phyloP scores from a whole-genome alignment of 2,329 filamentous ascomycete genomes.

The Neodidymelliopsis sp. region DNA sequence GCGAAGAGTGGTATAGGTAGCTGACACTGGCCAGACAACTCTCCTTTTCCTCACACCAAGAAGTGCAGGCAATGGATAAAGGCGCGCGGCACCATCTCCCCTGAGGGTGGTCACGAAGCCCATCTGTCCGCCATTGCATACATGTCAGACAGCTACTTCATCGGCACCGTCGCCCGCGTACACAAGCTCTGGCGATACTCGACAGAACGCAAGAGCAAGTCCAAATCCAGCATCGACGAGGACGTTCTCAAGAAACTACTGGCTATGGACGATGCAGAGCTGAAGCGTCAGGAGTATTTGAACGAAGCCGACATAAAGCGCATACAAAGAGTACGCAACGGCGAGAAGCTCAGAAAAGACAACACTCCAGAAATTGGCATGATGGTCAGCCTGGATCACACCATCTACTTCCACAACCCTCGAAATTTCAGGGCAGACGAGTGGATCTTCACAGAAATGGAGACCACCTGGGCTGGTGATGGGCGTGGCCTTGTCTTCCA shows the following conservation, averaged over 20 bases:
- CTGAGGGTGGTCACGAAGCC: conserved; percentile 75
- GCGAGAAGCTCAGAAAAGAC: conserved; percentile 55
- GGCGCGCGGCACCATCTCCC: conserved; percentile 75
- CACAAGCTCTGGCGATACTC: conserved; percentile 82
- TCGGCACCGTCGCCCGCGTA: conserved; percentile 83
- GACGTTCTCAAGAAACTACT: conserved; percentile 55
- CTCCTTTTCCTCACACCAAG: conserved; percentile 67
- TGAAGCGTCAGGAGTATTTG: conserved; percentile 53
- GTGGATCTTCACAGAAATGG: conserved; percentile 83
- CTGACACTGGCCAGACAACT: conserved; percentile 48
- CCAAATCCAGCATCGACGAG: conserved; percentile 51
- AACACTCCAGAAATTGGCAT: conserved; percentile 73
- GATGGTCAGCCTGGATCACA: conserved; percentile 83
- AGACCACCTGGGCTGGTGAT: conserved; percentile 81
- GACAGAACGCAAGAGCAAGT: conserved; percentile 50
- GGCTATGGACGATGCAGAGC: conserved; percentile 53
- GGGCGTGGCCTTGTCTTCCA: conserved; percentile 79
- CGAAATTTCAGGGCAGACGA: conserved; percentile 62
- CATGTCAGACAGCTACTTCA: conserved; percentile 91
- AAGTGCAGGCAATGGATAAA: conserved; percentile 74
- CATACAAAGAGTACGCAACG: conserved; percentile 45
- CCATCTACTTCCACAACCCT: conserved; percentile 63
- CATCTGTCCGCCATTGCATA: conserved; percentile 91
- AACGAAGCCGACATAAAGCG: conserved; percentile 61
- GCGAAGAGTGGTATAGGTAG: neutral